Base-by-base conservation (phyloP, 352 stramenopile species). In the Phytopythium montanum region DNA sequence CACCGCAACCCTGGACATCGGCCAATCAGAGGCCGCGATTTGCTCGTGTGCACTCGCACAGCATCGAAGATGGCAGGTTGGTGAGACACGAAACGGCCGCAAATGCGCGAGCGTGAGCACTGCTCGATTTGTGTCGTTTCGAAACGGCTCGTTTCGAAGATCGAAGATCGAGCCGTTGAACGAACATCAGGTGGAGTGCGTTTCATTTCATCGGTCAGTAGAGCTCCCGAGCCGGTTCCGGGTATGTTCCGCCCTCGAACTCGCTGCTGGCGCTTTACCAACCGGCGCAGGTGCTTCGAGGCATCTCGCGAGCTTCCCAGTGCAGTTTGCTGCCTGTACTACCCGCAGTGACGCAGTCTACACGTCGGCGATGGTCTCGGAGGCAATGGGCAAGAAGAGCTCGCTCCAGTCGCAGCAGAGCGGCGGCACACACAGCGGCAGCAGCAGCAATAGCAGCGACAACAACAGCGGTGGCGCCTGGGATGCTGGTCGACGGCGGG, bases 341-440 rank as follows among this genome's bases (percentile, higher is more conserved):
- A 46, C 39, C 26, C 39, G 39, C 39, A 46, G 4, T n/a, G 39
- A 46, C 39, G 39, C 39, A 4, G n/a, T 9, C 39, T 3, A 26
- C 41, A 28, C 18, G 19, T 12, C 62, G 19, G 23, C 54, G 28
- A 41, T 19, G 21, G 29, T 51, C 33, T 48, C 52, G 25, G 41
- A 12, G n/a, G 4, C 34, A 23, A 55, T 23, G 51, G 59, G 42
- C 34, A 39, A 56, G 50, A 56, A 56, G 50, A 56, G 50, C 50
- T 56, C 29, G 29, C 28, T 42, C 3, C 29, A 9, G 31, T 26
- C 50, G 26, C 46, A 53, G 4, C 46, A 26, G 18, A 56, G 50
- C 21, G 34, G 38, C 36, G 34, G 34, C 5, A 38, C 38, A 9
- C 34, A 33, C 58, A 65, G 53, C 53, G 63, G 53, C 53, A 59